Percentiles rank a stretch among this genome's conserved stretches.
phyloP scores from a whole-genome alignment of 495 filamentous ascomycete species.

The Lasiosphaeris hirsuta region DNA sequence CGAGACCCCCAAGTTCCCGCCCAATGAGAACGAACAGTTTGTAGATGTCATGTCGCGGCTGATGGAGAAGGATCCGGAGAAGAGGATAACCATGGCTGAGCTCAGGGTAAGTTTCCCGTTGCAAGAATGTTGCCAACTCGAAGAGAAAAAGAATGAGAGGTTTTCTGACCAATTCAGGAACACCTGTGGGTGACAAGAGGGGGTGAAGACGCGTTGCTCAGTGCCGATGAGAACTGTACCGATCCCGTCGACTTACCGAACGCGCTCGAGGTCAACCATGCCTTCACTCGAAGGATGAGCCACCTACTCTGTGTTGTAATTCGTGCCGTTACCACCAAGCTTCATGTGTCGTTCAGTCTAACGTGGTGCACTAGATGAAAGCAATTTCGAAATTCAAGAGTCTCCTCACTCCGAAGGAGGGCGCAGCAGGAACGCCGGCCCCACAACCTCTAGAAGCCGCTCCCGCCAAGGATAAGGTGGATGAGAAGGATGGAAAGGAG shows the following conservation, averaged over 20 bases:
- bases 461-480: too few relatives aligned
- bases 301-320: conserved; percentile 78
- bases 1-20: conserved; percentile 50
- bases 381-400: conserved; percentile 83
- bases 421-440: conserved; percentile 46
- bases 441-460: conserved; percentile 35
- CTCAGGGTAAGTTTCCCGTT: conserved; percentile 60
- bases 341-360: neutral
- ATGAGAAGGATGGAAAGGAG: neutral
- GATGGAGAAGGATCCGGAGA: conserved; percentile 72
- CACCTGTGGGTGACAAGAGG: conserved; percentile 92
- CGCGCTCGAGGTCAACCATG: conserved; percentile 81
- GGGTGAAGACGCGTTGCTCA: conserved; percentile 75
- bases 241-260: conserved; percentile 76
- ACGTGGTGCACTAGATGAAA: conserved; percentile 63
- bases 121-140: too few relatives aligned
- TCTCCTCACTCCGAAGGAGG: conserved; percentile 28
- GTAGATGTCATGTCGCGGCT: conserved; percentile 64
- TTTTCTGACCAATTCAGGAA: conserved; percentile 49
- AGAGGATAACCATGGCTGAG: conserved; percentile 75
- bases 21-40: conserved; percentile 58
- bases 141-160: neutral
- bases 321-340: neutral
- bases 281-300: conserved; percentile 84
- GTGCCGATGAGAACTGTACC: conserved; percentile 81